Percentiles rank a stretch among this genome's conserved stretches.
These are phyloP conservation scores for Leptographium flavum DNA, from an alignment of 2,329 filamentous ascomycete species.

Conservation along the genomic window DNA sequence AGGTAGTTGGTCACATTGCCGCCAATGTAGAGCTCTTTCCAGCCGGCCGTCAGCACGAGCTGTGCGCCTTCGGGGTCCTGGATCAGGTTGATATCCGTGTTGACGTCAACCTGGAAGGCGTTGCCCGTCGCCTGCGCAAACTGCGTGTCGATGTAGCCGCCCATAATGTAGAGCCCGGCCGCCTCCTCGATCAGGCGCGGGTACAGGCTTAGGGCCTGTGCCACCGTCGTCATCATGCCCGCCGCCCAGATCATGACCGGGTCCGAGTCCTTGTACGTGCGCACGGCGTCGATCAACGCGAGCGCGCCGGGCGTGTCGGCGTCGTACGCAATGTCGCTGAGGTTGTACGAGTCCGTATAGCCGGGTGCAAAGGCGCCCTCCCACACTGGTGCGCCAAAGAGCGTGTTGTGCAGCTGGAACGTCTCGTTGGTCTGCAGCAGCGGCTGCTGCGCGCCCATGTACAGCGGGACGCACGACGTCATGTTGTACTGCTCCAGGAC, in stretches of 20 bases:
- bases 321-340: slow-evolving; percentile 1
- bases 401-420: slow-evolving; percentile 5
- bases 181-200: slow-evolving; percentile 3
- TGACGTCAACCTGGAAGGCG: slow-evolving; percentile 4
- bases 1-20: slow-evolving; percentile 7
- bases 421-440: slow-evolving; percentile 5
- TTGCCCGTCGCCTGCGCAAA: slow-evolving; percentile 2
- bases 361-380: slow-evolving; percentile 2
- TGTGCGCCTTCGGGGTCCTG: slow-evolving; percentile 6
- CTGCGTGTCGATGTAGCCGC: slow-evolving; percentile 4
- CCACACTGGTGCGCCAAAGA: slow-evolving; percentile 5
- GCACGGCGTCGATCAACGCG: slow-evolving; percentile 2
- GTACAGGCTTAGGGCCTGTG: slow-evolving; percentile 4
- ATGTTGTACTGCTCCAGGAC: slow-evolving; percentile 3
- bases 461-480: slow-evolving; percentile 4
- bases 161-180: slow-evolving; percentile 5
- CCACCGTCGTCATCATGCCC: slow-evolving; percentile 6
- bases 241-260: slow-evolving; percentile 7
- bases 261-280: slow-evolving; percentile 2
- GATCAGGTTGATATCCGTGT: slow-evolving; percentile 7
- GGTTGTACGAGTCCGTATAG: slow-evolving; percentile 2
- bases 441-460: slow-evolving; percentile 5
- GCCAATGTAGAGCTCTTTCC: slow-evolving; percentile 6
- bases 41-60: slow-evolving; percentile 5
- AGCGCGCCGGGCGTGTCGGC: neutral